These are phyloP conservation scores for Biscogniauxia marginata DNA, from an alignment of 2,329 filamentous ascomycete species.

Conservation along the genomic window DNA sequence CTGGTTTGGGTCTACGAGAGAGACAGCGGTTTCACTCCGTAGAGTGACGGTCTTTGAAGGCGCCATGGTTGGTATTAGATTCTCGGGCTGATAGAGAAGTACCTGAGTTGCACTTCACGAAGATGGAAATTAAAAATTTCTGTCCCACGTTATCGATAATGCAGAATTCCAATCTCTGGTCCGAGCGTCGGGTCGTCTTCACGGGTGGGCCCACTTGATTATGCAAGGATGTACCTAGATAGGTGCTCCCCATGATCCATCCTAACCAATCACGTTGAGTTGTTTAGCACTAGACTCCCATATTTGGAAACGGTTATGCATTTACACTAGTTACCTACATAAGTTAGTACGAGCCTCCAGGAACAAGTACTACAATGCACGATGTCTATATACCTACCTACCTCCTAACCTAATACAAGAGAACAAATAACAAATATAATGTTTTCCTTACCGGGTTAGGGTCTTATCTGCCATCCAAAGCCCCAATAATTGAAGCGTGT, in stretches of 20 bases:
- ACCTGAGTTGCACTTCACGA: neutral
- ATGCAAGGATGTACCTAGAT: neutral
- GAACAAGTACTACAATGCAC: too few species aligned
- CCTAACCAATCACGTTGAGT: neutral
- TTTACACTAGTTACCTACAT: too few species aligned
- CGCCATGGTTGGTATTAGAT: slow-evolving; percentile 28
- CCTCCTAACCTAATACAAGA: too few species aligned
- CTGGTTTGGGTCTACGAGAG: slow-evolving; percentile 37
- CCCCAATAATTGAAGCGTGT: too few species aligned
- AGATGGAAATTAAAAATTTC: slow-evolving; percentile 7
- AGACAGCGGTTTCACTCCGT: slow-evolving; percentile 29
- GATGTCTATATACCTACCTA: too few species aligned
- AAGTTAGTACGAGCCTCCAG: too few species aligned
- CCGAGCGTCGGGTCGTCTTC: neutral
- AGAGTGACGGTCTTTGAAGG: slow-evolving; percentile 33
- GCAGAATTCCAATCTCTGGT: neutral
- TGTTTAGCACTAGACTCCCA: neutral
- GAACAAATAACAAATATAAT: too few species aligned
- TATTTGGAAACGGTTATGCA: neutral
- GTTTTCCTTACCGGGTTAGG: too few species aligned
- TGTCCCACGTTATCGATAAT: neutral
- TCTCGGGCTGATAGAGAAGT: slow-evolving; percentile 5
- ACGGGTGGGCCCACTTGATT: neutral
- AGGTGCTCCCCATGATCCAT: neutral
- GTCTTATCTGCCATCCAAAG: too few species aligned